Evolutionary conservation across 805 yeast genomes (phyloP).

Genomic region (Millerozyma acaciae): DNA sequence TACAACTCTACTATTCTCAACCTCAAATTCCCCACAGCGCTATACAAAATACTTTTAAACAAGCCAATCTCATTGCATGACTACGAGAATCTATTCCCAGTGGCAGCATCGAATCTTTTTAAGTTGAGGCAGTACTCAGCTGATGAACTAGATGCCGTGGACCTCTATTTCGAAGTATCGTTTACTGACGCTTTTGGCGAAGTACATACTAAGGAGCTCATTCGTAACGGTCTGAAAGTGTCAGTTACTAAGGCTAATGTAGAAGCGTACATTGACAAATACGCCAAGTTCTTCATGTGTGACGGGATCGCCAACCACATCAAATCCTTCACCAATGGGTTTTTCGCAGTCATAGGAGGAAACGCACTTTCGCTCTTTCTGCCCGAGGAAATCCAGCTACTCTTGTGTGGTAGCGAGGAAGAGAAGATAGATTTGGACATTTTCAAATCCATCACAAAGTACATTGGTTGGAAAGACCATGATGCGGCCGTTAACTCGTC

Average conservation of each 20-base stretch:
- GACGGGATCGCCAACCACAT: slow-evolving; percentile 52
- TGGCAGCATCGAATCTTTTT: slow-evolving; percentile 41
- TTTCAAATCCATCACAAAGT: slow-evolving; percentile 68
- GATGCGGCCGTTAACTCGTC: slow-evolving; percentile 34
- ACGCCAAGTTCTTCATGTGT: slow-evolving; percentile 58
- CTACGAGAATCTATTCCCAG: slow-evolving; percentile 65
- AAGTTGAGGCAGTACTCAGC: slow-evolving; percentile 22
- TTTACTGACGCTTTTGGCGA: slow-evolving; percentile 48
- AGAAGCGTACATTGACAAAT: slow-evolving; percentile 55
- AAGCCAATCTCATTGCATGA: slow-evolving; percentile 59
- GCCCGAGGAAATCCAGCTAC: slow-evolving; percentile 74
- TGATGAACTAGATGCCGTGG: slow-evolving; percentile 42
- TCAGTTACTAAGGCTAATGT: slow-evolving; percentile 59
- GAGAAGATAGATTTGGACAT: slow-evolving; percentile 60
- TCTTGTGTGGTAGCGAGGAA: slow-evolving; percentile 75
- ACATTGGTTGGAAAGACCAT: slow-evolving; percentile 55
- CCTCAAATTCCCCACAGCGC: slow-evolving; percentile 66
- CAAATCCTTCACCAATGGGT: slow-evolving; percentile 63
- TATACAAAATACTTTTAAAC: slow-evolving; percentile 70
- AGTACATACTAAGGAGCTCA: slow-evolving; percentile 44
- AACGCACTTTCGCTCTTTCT: slow-evolving; percentile 76
- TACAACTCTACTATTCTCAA: slow-evolving; percentile 87
- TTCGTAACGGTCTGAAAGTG: slow-evolving; percentile 52
- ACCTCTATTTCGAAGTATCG: slow-evolving; percentile 57
- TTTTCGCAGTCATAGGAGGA: slow-evolving; percentile 71